Evolutionary conservation across 116 monocot species (phyloP), one percentile per base, ranked within the genome.

Genomic region (Cymodocea nodosa): DNA sequence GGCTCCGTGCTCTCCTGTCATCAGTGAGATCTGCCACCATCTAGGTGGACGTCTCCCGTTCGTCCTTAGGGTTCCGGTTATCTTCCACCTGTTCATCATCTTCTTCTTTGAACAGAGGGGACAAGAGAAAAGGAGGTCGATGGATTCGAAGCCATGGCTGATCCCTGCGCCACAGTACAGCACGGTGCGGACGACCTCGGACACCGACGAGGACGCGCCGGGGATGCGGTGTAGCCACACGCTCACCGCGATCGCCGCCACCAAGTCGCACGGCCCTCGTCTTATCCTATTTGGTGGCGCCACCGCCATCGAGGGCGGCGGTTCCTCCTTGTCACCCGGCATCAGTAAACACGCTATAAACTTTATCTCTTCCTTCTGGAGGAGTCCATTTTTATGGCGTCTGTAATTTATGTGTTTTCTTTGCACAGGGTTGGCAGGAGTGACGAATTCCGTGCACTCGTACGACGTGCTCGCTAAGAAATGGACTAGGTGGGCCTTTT

Each of bases 211-310:
- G 4, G 97, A 97, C 70, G 63, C 70, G 14, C 97, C 91, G 10
- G 97, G 97, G 4, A 85, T 83, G 14, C 84, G 97, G 64, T 97
- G 91, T 58, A 76, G 10, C 20, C 97, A 97, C 83, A 91, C 97
- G 20, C 83, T 97, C 54, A 91, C 88, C 24, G 83, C 81, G 23
- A 80, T 97, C 14, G 83, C 85, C 51, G 76, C 97, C 55, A 83
- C 85, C 73, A 91, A 97, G 82, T 56, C 52, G 37, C 91, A 76
- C 72, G 97, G 97, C 25, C 88, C 87, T n/a, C 76, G 97, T 30
- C 91, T 97, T 70, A 85, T 97, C 74, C 85, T 97, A 51, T 97
- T 97, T 77, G 97, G 97, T 24, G 97, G 97, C 51, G 81, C 97
- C 66, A 88, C 97, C 40, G 91, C 91, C 56, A 87, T 97, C 71